These are phyloP conservation scores for Gracilariopsis chorda DNA, from an alignment of 23 red algal genomes.

Conservation along the genomic window DNA sequence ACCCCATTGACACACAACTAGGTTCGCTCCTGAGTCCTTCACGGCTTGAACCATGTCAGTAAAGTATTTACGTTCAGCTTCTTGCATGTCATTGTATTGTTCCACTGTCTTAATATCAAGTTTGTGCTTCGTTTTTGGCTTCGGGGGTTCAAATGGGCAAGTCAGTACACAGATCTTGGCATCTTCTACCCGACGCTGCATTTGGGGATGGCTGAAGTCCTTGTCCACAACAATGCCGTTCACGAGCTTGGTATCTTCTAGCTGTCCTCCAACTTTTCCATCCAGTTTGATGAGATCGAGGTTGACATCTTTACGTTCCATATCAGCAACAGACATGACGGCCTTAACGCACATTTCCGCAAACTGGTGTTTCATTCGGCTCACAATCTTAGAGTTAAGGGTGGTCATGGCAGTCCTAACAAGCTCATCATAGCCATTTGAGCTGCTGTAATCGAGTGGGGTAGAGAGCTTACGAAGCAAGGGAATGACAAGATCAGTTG, in stretches of 20 bases:
- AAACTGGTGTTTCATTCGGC: constrained; percentile 77
- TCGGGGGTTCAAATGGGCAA: constrained; percentile 98
- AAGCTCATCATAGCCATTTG: constrained; percentile 76
- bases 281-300: constrained; percentile 97
- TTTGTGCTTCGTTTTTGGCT: constrained; percentile 99
- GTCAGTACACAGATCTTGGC: constrained; percentile 98
- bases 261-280: constrained; percentile 91
- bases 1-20: constrained; percentile 99
- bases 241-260: constrained; percentile 91
- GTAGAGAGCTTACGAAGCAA: constrained; percentile 67
- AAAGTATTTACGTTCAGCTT: constrained; percentile 94
- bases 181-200: constrained; percentile 84
- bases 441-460: constrained; percentile 57
- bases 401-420: constrained; percentile 92
- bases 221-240: constrained; percentile 99
- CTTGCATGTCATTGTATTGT: constrained; percentile 95
- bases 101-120: constrained; percentile 97
- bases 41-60: constrained; percentile 92
- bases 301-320: constrained; percentile 95
- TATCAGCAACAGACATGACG: constrained; percentile 89
- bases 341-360: constrained; percentile 94
- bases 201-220: constrained; percentile 98
- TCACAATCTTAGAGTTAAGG: constrained; percentile 96
- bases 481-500: constrained; percentile 77
- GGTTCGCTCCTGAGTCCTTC: constrained; percentile 92